Base-by-base conservation (phyloP, 2,329 filamentous ascomycete genomes). In the Calonectria ilicicola region DNA sequence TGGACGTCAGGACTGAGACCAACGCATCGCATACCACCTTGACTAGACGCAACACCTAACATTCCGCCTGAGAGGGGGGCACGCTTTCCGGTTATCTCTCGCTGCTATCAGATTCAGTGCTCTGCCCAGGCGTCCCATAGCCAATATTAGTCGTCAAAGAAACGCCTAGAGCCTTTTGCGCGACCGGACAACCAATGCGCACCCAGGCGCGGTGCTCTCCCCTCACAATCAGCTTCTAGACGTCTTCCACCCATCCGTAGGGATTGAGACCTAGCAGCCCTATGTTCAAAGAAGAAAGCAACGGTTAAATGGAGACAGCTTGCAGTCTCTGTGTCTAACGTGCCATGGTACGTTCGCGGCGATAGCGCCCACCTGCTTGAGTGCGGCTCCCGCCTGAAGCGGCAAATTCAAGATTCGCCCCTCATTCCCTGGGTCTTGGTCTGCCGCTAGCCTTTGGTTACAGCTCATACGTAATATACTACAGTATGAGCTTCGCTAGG, bases 1-100 rank as follows among this genome's bases (percentile, higher is more conserved):
- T 26, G 44, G 38, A 51, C 42, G 21, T 58, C 42, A 35, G 38
- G 40, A 66, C 42, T 46, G 38, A 66, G 62, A 53, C 66, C 69
- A 60, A 65, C 60, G 51, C 65, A 58, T 53, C 58, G 32, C 46
- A 67, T 51, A 58, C 60, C 47, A 67, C 26, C 44, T 49, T 27
- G 32, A 60, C 53, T 29, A 32, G 49, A 60, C 65, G 68, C 68
- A 72, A 70, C 56, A 53, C 26, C 60, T 38, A 72, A 32, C 73
- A 78, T 79, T 78, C 76, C 75, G 23, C n/a, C 44, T 35, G 21
- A 49, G 21, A 29, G 40, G 58, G 35, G 23, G 32, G 12, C 7
- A 46, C 42, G 68, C 64, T 47, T 29, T 65, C 62, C 26, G 29
- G 21, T n/a, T 2, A 40, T 63, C 53, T 29, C 53, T 38, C 27